These are phyloP conservation scores for Thermothielavioides terrestris DNA, from an alignment of 495 filamentous ascomycete genomes.

Conservation along the genomic window DNA sequence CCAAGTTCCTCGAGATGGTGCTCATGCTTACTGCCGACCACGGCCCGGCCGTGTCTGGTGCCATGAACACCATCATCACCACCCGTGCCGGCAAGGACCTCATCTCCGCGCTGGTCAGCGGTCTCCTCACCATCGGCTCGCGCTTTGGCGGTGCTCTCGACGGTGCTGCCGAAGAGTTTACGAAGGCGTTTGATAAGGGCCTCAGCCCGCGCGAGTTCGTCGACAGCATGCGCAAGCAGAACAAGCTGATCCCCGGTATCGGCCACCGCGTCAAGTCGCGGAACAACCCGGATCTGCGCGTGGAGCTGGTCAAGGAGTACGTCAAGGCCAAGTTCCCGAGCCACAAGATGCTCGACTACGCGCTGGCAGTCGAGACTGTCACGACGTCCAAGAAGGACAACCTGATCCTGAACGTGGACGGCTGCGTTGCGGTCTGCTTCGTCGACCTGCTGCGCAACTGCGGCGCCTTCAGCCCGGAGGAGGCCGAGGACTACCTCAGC, in stretches of 20 bases:
- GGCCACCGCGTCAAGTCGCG: constrained; percentile 98
- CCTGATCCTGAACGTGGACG: constrained; percentile 98
- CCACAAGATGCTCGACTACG: constrained; percentile 96
- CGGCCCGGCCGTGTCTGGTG: constrained; percentile 96
- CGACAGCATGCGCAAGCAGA: constrained; percentile 96
- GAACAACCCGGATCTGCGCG: constrained; percentile 98
- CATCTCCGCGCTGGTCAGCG: constrained; percentile 86
- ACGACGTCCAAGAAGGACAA: constrained; percentile 99
- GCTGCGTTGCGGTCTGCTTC: constrained; percentile 96
- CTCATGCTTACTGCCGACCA: constrained; percentile 99
- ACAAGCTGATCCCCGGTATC: constrained; percentile 99
- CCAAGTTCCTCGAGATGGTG: constrained; percentile 99
- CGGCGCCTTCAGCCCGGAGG: constrained; percentile 81
- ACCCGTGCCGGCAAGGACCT: constrained; percentile 98
- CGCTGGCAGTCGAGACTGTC: constrained; percentile 93
- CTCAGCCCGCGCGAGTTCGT: constrained; percentile 98
- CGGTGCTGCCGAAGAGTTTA: constrained; percentile 96
- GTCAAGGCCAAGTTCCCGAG: constrained; percentile 94
- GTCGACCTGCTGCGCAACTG: constrained; percentile 96
- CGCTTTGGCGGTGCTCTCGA: constrained; percentile 98
- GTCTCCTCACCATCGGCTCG: constrained; percentile 96
- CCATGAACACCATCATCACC: constrained; percentile 99
- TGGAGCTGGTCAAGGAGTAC: constrained; percentile 98
- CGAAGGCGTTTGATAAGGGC: constrained; percentile 94
- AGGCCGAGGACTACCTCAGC: constrained; percentile 73